Evolutionary conservation across 768 basidiomycete genomes (phyloP).

Genomic region (Austroboletus festivus): DNA sequence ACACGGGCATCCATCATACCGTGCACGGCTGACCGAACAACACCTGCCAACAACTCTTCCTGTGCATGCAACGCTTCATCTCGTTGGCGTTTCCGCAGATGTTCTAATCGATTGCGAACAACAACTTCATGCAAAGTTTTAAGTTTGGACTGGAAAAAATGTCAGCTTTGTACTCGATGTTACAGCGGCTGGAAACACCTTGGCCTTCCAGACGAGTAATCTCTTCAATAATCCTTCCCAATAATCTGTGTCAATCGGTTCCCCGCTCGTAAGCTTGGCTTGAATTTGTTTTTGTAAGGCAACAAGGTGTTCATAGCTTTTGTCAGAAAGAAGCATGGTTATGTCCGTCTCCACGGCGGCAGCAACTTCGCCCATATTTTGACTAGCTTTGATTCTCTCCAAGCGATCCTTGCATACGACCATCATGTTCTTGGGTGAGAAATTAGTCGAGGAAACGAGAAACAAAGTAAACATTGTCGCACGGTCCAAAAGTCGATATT

Average conservation of each 20-base stretch:
- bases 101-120: conserved; percentile 92
- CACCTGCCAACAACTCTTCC: conserved; percentile 82
- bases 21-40: conserved; percentile 57
- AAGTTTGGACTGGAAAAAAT: conserved; percentile 69
- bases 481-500: conserved; percentile 99
- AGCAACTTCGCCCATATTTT: conserved; percentile 63
- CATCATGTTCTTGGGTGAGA: conserved; percentile 79
- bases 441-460: conserved; percentile 3
- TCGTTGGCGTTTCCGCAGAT: conserved; percentile 91
- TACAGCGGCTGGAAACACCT: conserved; percentile 45
- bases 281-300: conserved; percentile 84
- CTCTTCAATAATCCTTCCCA: conserved; percentile 94
- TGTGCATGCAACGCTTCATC: conserved; percentile 95
- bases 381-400: conserved; percentile 65
- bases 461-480: conserved; percentile 21
- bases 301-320: conserved; percentile 81
- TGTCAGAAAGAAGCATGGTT: conserved; percentile 73
- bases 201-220: conserved; percentile 94
- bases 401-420: conserved; percentile 91
- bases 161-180: conserved; percentile 1
- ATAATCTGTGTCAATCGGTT: conserved; percentile 95
- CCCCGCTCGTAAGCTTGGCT: conserved; percentile 83
- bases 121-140: conserved; percentile 94
- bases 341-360: conserved; percentile 85
- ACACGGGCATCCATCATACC: conserved; percentile 38